Evolutionary conservation across 1,139 yeast species (phyloP).

Genomic region (Blastobotrys indianensis): DNA sequence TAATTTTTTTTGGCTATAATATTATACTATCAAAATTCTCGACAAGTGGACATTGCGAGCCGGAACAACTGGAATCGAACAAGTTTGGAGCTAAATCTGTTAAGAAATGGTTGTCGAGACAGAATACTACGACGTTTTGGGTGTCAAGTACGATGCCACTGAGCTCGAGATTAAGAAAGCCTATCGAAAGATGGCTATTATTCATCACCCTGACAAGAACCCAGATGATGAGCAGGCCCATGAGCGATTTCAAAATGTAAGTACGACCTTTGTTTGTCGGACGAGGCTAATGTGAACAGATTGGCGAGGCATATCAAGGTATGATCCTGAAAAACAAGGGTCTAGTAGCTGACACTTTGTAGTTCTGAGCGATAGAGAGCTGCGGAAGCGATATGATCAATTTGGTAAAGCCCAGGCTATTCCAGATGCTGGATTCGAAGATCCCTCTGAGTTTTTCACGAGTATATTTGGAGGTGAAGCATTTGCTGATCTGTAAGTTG

Average conservation of each 20-base stretch:
- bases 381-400: slow-evolving; percentile 74
- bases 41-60: too few species aligned
- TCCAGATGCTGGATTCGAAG: slow-evolving; percentile 81
- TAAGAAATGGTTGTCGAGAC: slow-evolving; percentile 86
- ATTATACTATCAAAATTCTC: too few species aligned
- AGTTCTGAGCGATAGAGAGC: slow-evolving; percentile 69
- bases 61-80: background rate
- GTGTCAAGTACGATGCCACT: slow-evolving; percentile 63
- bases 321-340: background rate
- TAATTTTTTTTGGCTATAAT: too few species aligned
- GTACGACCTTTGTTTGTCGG: background rate
- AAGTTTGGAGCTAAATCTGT: background rate
- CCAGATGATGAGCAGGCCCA: slow-evolving; percentile 85
- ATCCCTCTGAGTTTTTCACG: slow-evolving; percentile 82
- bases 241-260: slow-evolving; percentile 43
- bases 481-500: slow-evolving; percentile 52
- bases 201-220: slow-evolving; percentile 92
- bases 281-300: slow-evolving; percentile 10
- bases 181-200: slow-evolving; percentile 81
- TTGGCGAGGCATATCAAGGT: slow-evolving; percentile 36
- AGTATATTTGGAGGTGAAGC: slow-evolving; percentile 92
- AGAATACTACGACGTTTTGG: slow-evolving; percentile 75
- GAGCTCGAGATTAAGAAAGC: slow-evolving; percentile 86
- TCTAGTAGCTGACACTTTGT: slow-evolving; percentile 18
- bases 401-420: slow-evolving; percentile 80